Base-by-base conservation (phyloP, 1,284 basidiomycete species). In the Anthracocystis setariae region DNA sequence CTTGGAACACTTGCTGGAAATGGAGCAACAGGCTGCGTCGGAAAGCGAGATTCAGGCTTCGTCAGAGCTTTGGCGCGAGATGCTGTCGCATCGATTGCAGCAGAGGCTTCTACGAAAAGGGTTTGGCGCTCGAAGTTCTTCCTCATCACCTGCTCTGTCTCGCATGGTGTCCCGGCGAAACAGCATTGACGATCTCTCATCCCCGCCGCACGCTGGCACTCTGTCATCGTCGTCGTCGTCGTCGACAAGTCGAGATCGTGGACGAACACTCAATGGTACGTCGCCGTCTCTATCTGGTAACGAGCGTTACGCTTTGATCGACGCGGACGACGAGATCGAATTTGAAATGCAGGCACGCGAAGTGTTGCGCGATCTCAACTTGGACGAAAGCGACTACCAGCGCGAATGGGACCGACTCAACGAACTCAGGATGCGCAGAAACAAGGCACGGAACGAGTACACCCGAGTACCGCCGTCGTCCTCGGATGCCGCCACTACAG, bases 331-430 rank as follows among this genome's bases (percentile, higher is more conserved):
- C 44, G 69, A 73, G 52, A 42, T 68, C 38, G 69, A 73, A 21
- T 73, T 73, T n/a, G 69, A 73, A 24, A 46, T 73, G 55, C 64
- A 73, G 48, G 69, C 64, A 23, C 59, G 69, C 13, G 69, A 68
- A 38, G 52, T 73, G 33, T 44, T 73, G 27, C 46, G 52, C 17
- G 69, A 66, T 29, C 52, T 73, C 40, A 35, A 66, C 10, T 49
- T 73, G 4, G 44, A 63, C 23, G 52, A 54, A 10, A 39, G 44
- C 17, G 56, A 63, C 10, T 67, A 66, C 27, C 60, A 73, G 27
- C 52, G 69, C 1, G 69, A 73, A 29, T 73, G 69, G 69, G 64
- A 73, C 12, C 3, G 64, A 13, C 23, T 73, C 5, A 56, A 54
- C 38, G 64, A 73, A 25, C 38, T 67, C 32, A 40, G 69, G 5